A percentile compares a stretch with the other conserved stretches of the same genome.
phyloP scores from a whole-genome alignment of 2,329 filamentous ascomycete genomes.

The Davidsoniella neocaledoniae region DNA sequence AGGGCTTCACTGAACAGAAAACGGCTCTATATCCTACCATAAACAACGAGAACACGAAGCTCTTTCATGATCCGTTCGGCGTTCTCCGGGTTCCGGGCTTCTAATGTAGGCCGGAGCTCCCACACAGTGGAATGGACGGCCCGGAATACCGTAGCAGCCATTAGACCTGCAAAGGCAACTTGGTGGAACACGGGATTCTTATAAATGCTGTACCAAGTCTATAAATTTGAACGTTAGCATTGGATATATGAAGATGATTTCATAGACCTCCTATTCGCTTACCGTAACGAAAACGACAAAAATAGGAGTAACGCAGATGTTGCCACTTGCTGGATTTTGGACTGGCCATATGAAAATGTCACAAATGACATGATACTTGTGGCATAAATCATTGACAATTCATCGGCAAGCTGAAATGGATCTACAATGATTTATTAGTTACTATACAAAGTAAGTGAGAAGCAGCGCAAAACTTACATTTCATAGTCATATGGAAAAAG shows the following conservation, averaged over 20 bases:
- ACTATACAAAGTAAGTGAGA: not conserved
- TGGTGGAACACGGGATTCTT: conserved; percentile 76
- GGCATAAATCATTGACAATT: conserved; percentile 44
- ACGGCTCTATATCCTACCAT: conserved; percentile 22
- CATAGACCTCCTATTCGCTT: conserved; percentile 21
- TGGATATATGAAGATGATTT: no score
- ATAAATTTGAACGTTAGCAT: not conserved
- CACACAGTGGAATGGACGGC: conserved; percentile 59
- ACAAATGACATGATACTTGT: conserved; percentile 42
- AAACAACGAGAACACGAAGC: conserved; percentile 62
- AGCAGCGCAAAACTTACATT: conserved; percentile 25
- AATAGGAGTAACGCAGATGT: conserved; percentile 40
- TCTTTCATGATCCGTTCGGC: conserved; percentile 31
- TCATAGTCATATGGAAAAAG: conserved; percentile 39
- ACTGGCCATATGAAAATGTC: conserved; percentile 54
- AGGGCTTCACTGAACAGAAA: not conserved
- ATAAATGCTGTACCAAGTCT: conserved; percentile 54
- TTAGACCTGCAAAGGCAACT: conserved; percentile 58
- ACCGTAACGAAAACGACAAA: conserved; percentile 56
- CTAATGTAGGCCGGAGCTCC: conserved; percentile 28
- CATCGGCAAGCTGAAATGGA: conserved; percentile 38
- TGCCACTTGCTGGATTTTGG: conserved; percentile 29
- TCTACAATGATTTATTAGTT: not conserved
- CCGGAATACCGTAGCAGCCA: conserved; percentile 50
- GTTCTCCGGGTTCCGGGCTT: conserved; percentile 30